phyloP scores from a whole-genome alignment of 75 land plant genomes.

The Cupressus sempervirens region DNA sequence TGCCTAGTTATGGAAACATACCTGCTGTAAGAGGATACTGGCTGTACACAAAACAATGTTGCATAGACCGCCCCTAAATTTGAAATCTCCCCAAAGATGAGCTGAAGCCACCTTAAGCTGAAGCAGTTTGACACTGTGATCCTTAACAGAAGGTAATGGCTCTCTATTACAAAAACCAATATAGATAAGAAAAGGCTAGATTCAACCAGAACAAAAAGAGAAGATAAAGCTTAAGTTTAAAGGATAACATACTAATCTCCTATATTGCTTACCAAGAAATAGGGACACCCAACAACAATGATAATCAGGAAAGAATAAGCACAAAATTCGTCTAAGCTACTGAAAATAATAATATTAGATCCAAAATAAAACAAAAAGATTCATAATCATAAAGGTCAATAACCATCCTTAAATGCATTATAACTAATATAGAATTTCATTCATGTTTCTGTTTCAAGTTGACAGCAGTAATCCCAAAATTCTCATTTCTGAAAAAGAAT shows the following conservation, averaged over 20 bases:
- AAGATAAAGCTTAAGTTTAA: not conserved
- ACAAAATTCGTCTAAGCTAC: not conserved
- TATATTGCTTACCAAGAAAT: slow-evolving; percentile 15
- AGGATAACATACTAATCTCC: not conserved
- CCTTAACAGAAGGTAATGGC: slow-evolving; percentile 29
- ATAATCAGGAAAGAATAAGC: not conserved
- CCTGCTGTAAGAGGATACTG: slow-evolving; percentile 67
- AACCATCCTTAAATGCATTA: not conserved
- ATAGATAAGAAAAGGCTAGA: not conserved
- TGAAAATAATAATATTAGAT: no score
- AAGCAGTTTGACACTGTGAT: slow-evolving; percentile 36
- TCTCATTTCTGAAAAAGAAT: not conserved
- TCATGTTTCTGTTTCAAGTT: not conserved
- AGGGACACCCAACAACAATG: not conserved
- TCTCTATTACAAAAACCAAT: not conserved
- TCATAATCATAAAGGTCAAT: not conserved
- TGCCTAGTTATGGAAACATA: not conserved
- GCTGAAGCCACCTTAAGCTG: slow-evolving; percentile 64
- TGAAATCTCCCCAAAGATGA: slow-evolving; percentile 38
- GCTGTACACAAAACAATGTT: slow-evolving; percentile 33
- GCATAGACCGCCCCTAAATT: slow-evolving; percentile 9
- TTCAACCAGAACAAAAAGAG: not conserved
- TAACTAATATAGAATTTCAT: not conserved
- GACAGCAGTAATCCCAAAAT: not conserved
- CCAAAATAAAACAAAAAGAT: not conserved